Conservation (phyloP, 257 asterid genomes). For the Parsonsia alboflavescens region DNA sequence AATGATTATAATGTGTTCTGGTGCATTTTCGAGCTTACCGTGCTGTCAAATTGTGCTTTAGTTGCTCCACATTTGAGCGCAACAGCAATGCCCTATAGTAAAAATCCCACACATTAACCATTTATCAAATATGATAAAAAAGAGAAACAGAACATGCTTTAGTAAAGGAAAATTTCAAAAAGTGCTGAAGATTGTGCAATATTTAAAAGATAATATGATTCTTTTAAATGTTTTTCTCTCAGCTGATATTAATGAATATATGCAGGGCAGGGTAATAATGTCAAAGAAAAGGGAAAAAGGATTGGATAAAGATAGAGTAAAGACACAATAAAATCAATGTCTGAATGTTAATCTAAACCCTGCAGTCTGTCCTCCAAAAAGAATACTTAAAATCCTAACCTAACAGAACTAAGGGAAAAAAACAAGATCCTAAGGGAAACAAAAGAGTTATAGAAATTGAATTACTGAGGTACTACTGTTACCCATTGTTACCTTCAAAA, state of each 20-base stretch:
- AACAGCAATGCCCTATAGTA: conserved; percentile 75
- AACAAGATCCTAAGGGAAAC: too few relatives aligned
- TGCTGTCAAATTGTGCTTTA: conserved; percentile 87
- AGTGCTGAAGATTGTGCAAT: neutral
- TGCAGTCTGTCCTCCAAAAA: too few relatives aligned
- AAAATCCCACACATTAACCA: conserved; percentile 3
- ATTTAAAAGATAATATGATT: neutral
- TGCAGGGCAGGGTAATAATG: too few relatives aligned
- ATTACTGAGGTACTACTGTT: too few relatives aligned
- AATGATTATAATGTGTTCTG: neutral
- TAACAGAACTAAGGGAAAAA: too few relatives aligned
- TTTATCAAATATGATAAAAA: neutral
- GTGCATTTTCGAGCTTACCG: conserved; percentile 48
- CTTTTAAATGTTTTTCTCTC: neutral
- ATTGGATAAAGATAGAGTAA: too few relatives aligned
- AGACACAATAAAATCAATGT: too few relatives aligned
- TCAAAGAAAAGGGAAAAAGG: too few relatives aligned
- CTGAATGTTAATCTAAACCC: too few relatives aligned
- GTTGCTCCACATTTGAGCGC: conserved; percentile 99
- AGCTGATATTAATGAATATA: neutral
- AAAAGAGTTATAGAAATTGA: too few relatives aligned
- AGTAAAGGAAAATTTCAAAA: neutral
- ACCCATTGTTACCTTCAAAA: too few relatives aligned
- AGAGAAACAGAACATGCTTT: neutral
- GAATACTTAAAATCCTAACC: too few relatives aligned